Conservation (phyloP, 495 filamentous ascomycete genomes). For the Penicillium malachiteum region DNA sequence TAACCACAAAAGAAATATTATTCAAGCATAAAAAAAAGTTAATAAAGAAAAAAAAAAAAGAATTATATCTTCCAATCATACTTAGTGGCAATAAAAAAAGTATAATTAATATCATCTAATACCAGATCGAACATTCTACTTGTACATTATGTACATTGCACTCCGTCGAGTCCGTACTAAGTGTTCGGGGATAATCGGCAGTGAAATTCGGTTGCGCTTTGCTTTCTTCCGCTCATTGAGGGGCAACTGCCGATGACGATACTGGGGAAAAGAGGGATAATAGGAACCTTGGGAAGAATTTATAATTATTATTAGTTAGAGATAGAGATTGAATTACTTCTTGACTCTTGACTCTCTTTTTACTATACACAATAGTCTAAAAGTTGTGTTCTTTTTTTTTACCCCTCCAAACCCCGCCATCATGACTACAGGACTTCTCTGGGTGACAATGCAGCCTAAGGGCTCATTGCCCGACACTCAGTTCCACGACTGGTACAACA, state of each 20-base stretch:
- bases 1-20: too few species aligned
- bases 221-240: slow-evolving; percentile 22
- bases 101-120: too few species aligned
- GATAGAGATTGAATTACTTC: background rate
- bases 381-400: background rate
- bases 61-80: too few species aligned
- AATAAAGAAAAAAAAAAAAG: too few species aligned
- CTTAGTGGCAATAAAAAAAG: too few species aligned
- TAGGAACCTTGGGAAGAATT: background rate
- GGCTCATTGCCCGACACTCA: slow-evolving; percentile 60
- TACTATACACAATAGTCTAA: background rate
- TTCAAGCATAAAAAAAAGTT: too few species aligned
- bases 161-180: too few species aligned
- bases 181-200: slow-evolving; percentile 16
- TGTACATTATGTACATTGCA: too few species aligned
- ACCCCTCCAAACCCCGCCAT: slow-evolving; percentile 11
- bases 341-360: background rate
- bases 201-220: slow-evolving; percentile 22
- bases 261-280: background rate
- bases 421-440: slow-evolving; percentile 63
- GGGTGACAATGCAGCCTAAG: slow-evolving; percentile 75
- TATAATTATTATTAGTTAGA: background rate
- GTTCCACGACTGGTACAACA: slow-evolving; percentile 91
- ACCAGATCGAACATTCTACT: too few species aligned
- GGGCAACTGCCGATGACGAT: slow-evolving; percentile 8